phyloP scores from a whole-genome alignment of 768 basidiomycete species.

The Leccinum disarticulatum region DNA sequence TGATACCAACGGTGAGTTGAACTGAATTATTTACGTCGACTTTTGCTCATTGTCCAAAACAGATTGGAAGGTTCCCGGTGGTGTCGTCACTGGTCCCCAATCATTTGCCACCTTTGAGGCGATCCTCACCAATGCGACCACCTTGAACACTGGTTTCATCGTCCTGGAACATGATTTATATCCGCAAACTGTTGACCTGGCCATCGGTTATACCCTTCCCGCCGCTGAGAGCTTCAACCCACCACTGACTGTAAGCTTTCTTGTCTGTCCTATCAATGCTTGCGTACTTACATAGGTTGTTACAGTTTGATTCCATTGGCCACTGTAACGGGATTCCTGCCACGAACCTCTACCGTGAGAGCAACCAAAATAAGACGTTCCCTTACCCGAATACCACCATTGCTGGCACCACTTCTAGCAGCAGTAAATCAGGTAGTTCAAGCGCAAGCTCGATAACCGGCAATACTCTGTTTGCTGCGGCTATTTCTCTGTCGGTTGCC shows the following conservation, averaged over 20 bases:
- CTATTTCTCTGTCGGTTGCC: slow-evolving; percentile 13
- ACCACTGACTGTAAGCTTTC: slow-evolving; percentile 53
- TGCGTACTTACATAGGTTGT: neutral
- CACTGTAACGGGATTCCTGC: slow-evolving; percentile 65
- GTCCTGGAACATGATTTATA: slow-evolving; percentile 88
- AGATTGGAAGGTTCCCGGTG: slow-evolving; percentile 90
- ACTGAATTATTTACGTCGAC: neutral
- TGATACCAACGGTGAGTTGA: slow-evolving; percentile 65
- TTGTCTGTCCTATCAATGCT: neutral
- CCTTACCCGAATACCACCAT: slow-evolving; percentile 44
- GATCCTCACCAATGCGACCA: slow-evolving; percentile 70
- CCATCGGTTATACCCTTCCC: slow-evolving; percentile 82
- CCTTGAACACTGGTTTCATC: slow-evolving; percentile 72
- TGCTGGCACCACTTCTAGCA: slow-evolving; percentile 4
- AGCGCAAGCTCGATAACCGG: slow-evolving; percentile 5
- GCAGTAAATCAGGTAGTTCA: slow-evolving; percentile 2
- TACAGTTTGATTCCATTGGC: slow-evolving; percentile 72
- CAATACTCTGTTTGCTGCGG: slow-evolving; percentile 13
- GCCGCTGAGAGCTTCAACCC: slow-evolving; percentile 68
- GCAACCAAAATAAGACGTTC: slow-evolving; percentile 69
- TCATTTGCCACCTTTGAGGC: slow-evolving; percentile 67
- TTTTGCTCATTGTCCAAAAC: slow-evolving; percentile 14
- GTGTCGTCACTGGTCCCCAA: slow-evolving; percentile 61
- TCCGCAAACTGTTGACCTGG: slow-evolving; percentile 84
- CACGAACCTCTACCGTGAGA: slow-evolving; percentile 81